Base-by-base conservation (phyloP, 768 basidiomycete species). In the Lyophyllum semitale region DNA sequence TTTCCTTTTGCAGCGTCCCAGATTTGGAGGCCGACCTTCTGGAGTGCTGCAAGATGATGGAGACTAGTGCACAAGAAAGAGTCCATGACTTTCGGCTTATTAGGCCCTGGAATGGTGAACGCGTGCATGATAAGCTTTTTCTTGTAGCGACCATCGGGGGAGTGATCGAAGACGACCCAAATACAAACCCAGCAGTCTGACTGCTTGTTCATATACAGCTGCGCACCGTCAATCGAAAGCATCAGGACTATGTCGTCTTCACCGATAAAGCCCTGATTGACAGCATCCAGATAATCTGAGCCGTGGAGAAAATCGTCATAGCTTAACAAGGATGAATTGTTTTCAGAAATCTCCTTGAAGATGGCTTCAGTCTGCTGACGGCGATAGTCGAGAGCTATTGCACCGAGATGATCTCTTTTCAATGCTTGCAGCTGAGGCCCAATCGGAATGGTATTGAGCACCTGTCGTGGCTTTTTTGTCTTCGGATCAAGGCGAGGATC, bases 111-210 rank as follows among this genome's bases (percentile, higher is more conserved):
- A 43, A 75, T 67, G 22, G 73, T 54, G 1, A 55, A 23, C 0
- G 64, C 73, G 9, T 72, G 71, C 22, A 74, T 55, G n/a, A 73
- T 55, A 46, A 70, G 58, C 33, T 63, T 58, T 44, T 65, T 61
- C 40, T 68, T 65, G 58, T 76, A 77, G 5, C 71, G 64, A 8
- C 53, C 29, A 9, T 58, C 60, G 70, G 74, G 40, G 8, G 41
- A 20, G 54, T 13, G 22, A 59, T 67, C 46, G 15, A 42, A 15
- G 5, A 80, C 58, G 5, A 77, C 52, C 76, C 77, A 79, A 8
- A 79, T 71, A 25, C 53, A 67, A 3, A 79, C 75, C 77, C 75
- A 77, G 20, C 65, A 69, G 46, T 79, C 75, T 0, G 77, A 80
- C 27, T 62, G 53, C 59, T 79, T 79, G 55, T 66, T 66, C n/a